phyloP scores from a whole-genome alignment of 805 yeast genomes.

The Hagleromyces aurorensis region DNA sequence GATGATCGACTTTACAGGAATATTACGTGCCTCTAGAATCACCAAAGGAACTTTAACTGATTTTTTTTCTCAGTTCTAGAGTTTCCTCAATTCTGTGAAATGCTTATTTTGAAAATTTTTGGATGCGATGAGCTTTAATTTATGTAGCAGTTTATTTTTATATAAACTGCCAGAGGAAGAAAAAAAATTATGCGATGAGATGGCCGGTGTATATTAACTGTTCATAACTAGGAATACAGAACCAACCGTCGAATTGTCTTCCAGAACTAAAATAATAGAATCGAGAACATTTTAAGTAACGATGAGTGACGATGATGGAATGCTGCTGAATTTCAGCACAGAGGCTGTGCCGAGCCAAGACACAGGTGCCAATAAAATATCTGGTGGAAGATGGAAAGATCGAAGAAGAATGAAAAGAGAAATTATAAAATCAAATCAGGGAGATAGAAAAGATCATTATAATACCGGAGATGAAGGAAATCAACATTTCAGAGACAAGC shows the following conservation, averaged over 20 bases:
- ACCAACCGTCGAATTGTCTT: not conserved
- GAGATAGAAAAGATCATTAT: conserved; percentile 8
- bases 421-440: no score
- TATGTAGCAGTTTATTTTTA: no score
- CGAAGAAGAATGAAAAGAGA: conserved; percentile 56
- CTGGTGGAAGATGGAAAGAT: conserved; percentile 80
- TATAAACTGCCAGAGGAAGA: no score
- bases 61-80: no score
- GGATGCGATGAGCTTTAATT: conserved; percentile 13
- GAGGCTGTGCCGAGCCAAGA: conserved; percentile 31
- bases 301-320: conserved; percentile 30
- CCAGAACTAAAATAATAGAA: not conserved
- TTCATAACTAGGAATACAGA: not conserved
- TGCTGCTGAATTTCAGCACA: conserved; percentile 65
- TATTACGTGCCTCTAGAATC: no score
- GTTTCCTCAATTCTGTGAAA: conserved; percentile 2
- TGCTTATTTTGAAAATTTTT: conserved; percentile 7
- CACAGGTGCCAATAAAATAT: conserved; percentile 34
- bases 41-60: no score
- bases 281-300: not conserved
- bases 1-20: no score
- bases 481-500: no score
- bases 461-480: no score
- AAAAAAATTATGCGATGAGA: conserved; percentile 6
- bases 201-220: not conserved